Conservation (phyloP, 163 green algal species). For the Scenedesmus sp. region DNA sequence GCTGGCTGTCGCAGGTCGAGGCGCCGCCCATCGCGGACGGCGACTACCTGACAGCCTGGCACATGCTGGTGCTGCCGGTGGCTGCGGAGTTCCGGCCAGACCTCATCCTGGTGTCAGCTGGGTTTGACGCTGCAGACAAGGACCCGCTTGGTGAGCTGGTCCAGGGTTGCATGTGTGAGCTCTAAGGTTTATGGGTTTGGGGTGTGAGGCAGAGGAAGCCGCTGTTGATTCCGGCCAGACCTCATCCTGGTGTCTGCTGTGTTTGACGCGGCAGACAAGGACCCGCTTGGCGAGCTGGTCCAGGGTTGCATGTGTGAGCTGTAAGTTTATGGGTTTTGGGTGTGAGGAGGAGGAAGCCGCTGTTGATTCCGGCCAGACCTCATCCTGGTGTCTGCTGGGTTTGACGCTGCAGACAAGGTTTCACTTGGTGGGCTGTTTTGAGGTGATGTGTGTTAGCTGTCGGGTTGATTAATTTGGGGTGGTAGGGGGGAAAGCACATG, state of each 20-base stretch:
- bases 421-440: slow-evolving; percentile 75
- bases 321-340: neutral
- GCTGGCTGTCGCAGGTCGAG: slow-evolving; percentile 13
- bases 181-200: neutral
- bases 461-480: neutral
- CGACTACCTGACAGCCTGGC: slow-evolving; percentile 49
- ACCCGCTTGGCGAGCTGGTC: slow-evolving; percentile 82
- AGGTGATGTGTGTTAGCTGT: neutral
- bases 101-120: slow-evolving; percentile 93
- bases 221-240: slow-evolving; percentile 76
- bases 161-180: neutral
- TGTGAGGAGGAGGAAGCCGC: neutral
- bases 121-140: slow-evolving; percentile 93
- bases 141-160: slow-evolving; percentile 83
- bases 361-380: slow-evolving; percentile 82
- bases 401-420: slow-evolving; percentile 88
- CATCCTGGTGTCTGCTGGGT: slow-evolving; percentile 92
- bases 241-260: slow-evolving; percentile 92
- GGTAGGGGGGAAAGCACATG: neutral
- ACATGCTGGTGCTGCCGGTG: slow-evolving; percentile 81
- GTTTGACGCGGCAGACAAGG: slow-evolving; percentile 89
- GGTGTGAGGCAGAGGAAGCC: neutral
- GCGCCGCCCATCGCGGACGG: slow-evolving; percentile 33
- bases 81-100: slow-evolving; percentile 85
- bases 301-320: neutral